These are phyloP conservation scores for Asparagopsis taxiformis DNA, from an alignment of 31 red algal species.

Conservation along the genomic window DNA sequence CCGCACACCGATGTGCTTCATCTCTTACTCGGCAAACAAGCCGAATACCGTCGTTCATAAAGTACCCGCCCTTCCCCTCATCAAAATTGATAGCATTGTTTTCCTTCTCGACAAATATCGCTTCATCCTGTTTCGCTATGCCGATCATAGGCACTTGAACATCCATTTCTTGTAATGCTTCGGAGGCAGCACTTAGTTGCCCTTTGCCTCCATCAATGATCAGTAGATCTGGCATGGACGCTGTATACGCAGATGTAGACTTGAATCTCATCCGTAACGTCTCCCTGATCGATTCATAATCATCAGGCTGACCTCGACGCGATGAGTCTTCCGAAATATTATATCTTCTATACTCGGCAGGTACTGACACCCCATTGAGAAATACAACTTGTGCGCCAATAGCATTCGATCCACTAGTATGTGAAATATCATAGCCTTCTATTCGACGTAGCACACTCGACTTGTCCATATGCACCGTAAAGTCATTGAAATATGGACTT, in stretches of 20 bases:
- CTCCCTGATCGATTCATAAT: conserved; percentile 44
- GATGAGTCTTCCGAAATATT: conserved; percentile 14
- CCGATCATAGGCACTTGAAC: conserved; percentile 32
- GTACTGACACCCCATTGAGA: conserved; percentile 37
- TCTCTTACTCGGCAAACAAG: conserved; percentile 66
- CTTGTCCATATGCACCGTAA: background rate
- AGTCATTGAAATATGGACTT: background rate
- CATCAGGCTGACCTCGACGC: conserved; percentile 30
- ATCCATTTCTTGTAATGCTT: conserved; percentile 21
- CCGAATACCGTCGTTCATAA: conserved; percentile 11
- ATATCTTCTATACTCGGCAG: conserved; percentile 39
- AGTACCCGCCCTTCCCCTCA: background rate
- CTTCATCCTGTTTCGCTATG: conserved; percentile 73
- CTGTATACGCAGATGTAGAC: background rate
- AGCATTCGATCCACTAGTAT: conserved; percentile 32
- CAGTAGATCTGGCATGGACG: conserved; percentile 52
- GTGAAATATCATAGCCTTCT: conserved; percentile 75
- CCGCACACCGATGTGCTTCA: conserved; percentile 76
- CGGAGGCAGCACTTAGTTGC: conserved; percentile 43
- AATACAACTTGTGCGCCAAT: conserved; percentile 58
- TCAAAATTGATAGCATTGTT: conserved; percentile 1
- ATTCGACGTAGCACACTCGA: conserved; percentile 5
- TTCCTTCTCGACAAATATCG: conserved; percentile 22
- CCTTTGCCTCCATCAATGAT: conserved; percentile 66
- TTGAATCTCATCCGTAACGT: conserved; percentile 40